Conservation (phyloP, 164 flowering plant genomes). For the Kalanchoe fedtschenkoi region DNA sequence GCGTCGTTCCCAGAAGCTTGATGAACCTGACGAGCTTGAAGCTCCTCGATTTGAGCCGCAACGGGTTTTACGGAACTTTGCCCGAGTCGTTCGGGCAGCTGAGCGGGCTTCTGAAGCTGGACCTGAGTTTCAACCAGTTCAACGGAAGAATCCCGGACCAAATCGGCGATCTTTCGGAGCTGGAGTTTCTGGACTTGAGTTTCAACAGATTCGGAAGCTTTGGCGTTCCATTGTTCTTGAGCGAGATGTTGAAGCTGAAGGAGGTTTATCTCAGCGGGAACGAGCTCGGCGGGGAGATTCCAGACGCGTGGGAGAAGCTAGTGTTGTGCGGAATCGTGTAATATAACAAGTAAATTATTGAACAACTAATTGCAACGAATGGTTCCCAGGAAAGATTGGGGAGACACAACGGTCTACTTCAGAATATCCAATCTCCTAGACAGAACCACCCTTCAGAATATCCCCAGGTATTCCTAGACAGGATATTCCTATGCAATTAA, state of each 20-base stretch:
- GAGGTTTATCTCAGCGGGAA: conserved; percentile 71
- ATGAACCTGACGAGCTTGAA: conserved; percentile 35
- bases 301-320: conserved; percentile 66
- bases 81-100: conserved; percentile 39
- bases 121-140: conserved; percentile 46
- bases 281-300: conserved; percentile 51
- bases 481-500: too few relatives aligned
- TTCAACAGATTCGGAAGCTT: conserved; percentile 37
- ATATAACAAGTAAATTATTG: too few relatives aligned
- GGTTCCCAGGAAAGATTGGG: too few relatives aligned
- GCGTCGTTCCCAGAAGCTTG: conserved; percentile 22
- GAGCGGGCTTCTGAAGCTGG: conserved; percentile 42
- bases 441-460: too few relatives aligned
- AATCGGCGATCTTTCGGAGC: conserved; percentile 22
- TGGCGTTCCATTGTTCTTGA: conserved; percentile 48
- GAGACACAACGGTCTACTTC: too few relatives aligned
- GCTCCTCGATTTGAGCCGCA: conserved; percentile 58
- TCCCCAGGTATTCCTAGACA: too few relatives aligned
- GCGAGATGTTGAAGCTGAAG: conserved; percentile 37
- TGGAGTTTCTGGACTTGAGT: conserved; percentile 63
- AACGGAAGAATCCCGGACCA: conserved; percentile 42
- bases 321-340: conserved; percentile 48
- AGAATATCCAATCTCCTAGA: too few relatives aligned
- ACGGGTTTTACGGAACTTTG: conserved; percentile 32
- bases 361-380: too few relatives aligned